Evolutionary conservation across 106 monocot species (phyloP).

Genomic region (Triglochin maritima): DNA sequence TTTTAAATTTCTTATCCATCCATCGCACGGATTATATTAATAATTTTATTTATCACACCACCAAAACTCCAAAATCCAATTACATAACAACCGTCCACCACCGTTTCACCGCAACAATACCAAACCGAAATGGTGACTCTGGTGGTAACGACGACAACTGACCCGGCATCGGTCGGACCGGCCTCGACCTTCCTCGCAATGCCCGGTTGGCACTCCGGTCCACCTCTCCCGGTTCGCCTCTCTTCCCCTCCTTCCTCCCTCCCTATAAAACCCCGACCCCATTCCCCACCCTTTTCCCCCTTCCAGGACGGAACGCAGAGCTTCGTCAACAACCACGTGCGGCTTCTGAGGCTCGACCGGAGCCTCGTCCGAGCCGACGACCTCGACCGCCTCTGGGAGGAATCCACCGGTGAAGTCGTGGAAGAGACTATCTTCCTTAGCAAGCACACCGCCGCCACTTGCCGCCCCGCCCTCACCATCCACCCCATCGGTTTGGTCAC

Average conservation of each 20-base stretch:
- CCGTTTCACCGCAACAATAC: too few species aligned
- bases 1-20: too few species aligned
- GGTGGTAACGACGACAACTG: constrained; percentile 68
- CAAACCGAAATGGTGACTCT: constrained; percentile 58
- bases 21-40: too few species aligned
- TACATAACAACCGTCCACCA: too few species aligned
- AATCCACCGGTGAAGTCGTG: constrained; percentile 57
- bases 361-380: constrained; percentile 72
- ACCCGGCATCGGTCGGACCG: constrained; percentile 86
- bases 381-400: constrained; percentile 77
- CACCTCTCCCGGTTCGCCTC: constrained; percentile 15
- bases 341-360: constrained; percentile 62
- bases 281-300: background rate
- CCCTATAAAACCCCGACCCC: background rate
- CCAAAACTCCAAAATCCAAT: too few species aligned
- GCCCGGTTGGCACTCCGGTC: constrained; percentile 83
- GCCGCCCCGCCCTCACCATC: constrained; percentile 83
- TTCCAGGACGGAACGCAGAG: constrained; percentile 40
- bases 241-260: background rate
- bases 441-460: constrained; percentile 72
- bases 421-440: constrained; percentile 89
- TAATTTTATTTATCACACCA: too few species aligned
- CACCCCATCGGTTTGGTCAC: constrained; percentile 69
- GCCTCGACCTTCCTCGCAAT: constrained; percentile 86
- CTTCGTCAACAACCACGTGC: constrained; percentile 60